Conservation (phyloP, 345 rosid genomes). For the Hypericum androsaemum region DNA sequence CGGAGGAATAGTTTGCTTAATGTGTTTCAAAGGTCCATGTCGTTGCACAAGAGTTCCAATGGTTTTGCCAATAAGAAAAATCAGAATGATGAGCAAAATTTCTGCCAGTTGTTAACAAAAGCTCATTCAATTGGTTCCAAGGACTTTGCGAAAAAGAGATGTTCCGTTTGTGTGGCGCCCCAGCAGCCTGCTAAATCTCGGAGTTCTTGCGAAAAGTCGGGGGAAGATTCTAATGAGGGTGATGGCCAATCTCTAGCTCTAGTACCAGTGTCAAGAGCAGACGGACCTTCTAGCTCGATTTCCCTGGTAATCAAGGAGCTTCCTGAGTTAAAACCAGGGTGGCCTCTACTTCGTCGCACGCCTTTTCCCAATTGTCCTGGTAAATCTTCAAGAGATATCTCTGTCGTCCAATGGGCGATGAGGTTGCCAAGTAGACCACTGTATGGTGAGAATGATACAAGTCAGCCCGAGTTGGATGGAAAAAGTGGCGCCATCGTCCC, state of each 20-base stretch:
- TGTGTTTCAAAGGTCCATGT: conserved; percentile 45
- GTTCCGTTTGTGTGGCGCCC: conserved; percentile 48
- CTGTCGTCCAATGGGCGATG: conserved; percentile 23
- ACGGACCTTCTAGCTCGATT: conserved; percentile 29
- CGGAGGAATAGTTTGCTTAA: conserved; percentile 37
- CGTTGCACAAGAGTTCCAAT: conserved; percentile 36
- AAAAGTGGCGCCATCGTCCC: conserved; percentile 44
- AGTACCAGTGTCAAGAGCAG: conserved; percentile 35
- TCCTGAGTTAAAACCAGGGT: conserved; percentile 64
- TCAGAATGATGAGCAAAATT: conserved; percentile 23
- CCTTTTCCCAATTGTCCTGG: conserved; percentile 20
- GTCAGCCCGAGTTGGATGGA: conserved; percentile 9
- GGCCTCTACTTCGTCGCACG: conserved; percentile 70
- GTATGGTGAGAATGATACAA: background rate
- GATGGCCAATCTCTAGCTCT: conserved; percentile 39
- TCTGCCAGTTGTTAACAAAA: conserved; percentile 37
- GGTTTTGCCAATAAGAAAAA: conserved; percentile 22
- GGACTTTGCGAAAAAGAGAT: conserved; percentile 23
- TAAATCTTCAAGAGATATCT: conserved; percentile 42
- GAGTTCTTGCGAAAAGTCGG: conserved; percentile 18
- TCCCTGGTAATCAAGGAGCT: conserved; percentile 33
- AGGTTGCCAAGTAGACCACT: conserved; percentile 19
- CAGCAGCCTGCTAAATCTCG: conserved; percentile 10
- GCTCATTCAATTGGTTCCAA: conserved; percentile 23
- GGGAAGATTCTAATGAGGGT: conserved; percentile 12